Base-by-base conservation (phyloP, 495 filamentous ascomycete genomes). In the Neurospora terricola region DNA sequence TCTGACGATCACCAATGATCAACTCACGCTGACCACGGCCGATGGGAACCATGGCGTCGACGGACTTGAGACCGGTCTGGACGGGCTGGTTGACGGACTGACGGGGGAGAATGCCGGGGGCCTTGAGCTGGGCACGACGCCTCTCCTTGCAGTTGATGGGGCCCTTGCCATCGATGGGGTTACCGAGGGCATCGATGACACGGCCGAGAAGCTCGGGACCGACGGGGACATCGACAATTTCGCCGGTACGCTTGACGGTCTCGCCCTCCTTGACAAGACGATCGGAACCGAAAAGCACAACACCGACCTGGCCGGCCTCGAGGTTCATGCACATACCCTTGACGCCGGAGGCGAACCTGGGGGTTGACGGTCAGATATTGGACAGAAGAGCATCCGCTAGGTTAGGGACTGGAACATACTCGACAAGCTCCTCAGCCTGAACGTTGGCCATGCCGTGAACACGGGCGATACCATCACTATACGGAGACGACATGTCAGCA, bases 321-420 rank as follows among this genome's bases (percentile, higher is more conserved):
- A 99, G 89, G 91, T 99, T 99, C 94, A 99, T 97, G 92, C 96
- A 98, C 96, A 99, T 99, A 84, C 96, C 96, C 90, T 98, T 98
- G 82, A 99, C 96, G 84, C 96, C 96, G 77, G 96, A 99, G 79
- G 96, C 94, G 88, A 99, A 99, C 89, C 96, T 97, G 74, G 75
- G 73, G 54, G 37, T 42, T 5, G 70, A 83, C 76, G 79, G 78
- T 71, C 70, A 62, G 59, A 66, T 73, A 73, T 66, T 21, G 4
- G 39, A 68, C 21, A 73, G n/a, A 48, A 75, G 45, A 34, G 8
- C 23, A 18, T 59, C 34, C 70, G 39, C 11, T 5, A 72, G 36
- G 45, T 71, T 30, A 10, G n/a, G 48, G 62, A 30, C 48, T 69
- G 38, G 5, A 40, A 92, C 96, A 81, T 92, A 99, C 96, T 99